Evolutionary conservation across 73 alveolate species (phyloP).

Genomic region (Loxodes magnus): DNA sequence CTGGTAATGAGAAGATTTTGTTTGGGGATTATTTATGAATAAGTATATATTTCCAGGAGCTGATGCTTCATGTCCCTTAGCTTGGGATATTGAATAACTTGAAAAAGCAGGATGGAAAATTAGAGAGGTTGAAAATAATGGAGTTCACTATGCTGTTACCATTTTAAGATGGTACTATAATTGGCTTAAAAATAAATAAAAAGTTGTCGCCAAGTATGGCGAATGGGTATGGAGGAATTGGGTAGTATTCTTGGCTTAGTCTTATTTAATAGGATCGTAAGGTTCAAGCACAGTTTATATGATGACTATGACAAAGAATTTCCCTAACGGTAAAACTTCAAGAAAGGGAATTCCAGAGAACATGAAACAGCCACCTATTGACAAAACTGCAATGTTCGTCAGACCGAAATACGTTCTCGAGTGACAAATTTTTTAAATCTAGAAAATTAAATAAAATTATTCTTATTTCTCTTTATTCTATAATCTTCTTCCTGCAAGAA

Average conservation of each 20-base stretch:
- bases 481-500: no score
- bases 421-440: no score
- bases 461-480: no score
- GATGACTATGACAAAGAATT: background rate
- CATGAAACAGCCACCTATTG: background rate
- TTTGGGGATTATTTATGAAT: conserved; percentile 22
- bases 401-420: no score
- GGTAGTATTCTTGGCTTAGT: background rate
- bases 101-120: background rate
- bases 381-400: no score
- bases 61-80: conserved; percentile 23
- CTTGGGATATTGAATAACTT: conserved; percentile 4
- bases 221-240: background rate
- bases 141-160: background rate
- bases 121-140: background rate
- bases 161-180: background rate
- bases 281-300: background rate
- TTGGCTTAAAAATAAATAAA: background rate
- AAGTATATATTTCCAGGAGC: conserved; percentile 17
- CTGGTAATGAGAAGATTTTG: background rate
- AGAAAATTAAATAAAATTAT: no score
- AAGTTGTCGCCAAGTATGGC: background rate
- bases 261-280: background rate
- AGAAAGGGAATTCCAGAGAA: background rate
- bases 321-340: background rate